Evolutionary conservation across 768 basidiomycete species (phyloP).

Genomic region (Lactarius sanguifluus): DNA sequence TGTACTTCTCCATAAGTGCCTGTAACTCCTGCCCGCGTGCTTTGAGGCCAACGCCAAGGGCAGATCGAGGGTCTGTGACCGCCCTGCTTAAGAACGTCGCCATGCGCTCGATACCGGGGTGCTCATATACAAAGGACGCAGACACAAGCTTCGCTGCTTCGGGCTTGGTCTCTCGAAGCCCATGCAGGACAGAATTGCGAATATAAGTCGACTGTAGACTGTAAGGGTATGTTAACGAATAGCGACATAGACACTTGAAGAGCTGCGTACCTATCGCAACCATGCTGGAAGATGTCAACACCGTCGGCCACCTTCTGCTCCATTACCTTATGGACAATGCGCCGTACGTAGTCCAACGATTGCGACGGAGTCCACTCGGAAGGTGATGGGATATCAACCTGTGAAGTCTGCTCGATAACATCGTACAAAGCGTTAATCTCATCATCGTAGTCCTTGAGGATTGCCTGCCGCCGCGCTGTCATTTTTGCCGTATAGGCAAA

Average conservation of each 20-base stretch:
- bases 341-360: constrained; percentile 37
- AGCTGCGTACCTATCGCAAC: constrained; percentile 41
- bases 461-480: constrained; percentile 39
- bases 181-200: constrained; percentile 33
- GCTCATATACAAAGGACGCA: constrained; percentile 31
- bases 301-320: constrained; percentile 32
- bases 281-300: constrained; percentile 43
- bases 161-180: constrained; percentile 30
- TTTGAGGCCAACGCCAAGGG: constrained; percentile 9
- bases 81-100: constrained; percentile 23
- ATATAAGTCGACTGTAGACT: constrained; percentile 35
- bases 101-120: constrained; percentile 31
- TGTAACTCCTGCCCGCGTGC: constrained; percentile 29
- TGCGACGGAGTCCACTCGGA: constrained; percentile 31
- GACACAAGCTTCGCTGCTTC: constrained; percentile 26
- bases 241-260: too few relatives aligned
- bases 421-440: constrained; percentile 45
- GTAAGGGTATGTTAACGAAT: background rate
- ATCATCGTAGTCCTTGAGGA: constrained; percentile 40
- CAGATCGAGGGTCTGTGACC: constrained; percentile 11
- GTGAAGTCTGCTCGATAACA: constrained; percentile 36
- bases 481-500: constrained; percentile 46
- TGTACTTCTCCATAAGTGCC: constrained; percentile 30
- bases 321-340: constrained; percentile 40
- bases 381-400: constrained; percentile 35